Evolutionary conservation across 208 protist genomes (phyloP), one percentile per base, ranked within the genome.

Genomic region (Polymyxa betae): DNA sequence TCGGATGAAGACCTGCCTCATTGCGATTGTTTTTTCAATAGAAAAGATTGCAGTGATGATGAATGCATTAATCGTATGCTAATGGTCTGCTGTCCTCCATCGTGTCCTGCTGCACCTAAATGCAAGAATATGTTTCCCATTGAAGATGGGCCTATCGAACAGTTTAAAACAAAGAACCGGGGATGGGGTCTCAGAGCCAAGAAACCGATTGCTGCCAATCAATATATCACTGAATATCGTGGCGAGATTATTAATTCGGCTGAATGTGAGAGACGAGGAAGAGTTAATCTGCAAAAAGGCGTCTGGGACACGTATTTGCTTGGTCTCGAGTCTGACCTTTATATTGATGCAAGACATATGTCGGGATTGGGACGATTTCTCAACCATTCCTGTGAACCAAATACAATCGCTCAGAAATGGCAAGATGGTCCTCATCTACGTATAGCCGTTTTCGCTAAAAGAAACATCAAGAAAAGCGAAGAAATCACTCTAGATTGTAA

Each of bases 191-290:
- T 82, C 5, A 5, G 72, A 38, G 72, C 72, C n/a, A 5, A 12
- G 5, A 5, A 35, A 43, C 16, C 72, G n/a, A 82, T 82, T 43
- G 16, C 40, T 12, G 72, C 72, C 16, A 5, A 43, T 12, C 72
- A 35, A n/a, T 82, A 38, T 82, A n/a, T 82, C n/a, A 35, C 40
- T 40, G 72, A 82, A 43, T 82, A 82, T 82, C 72, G 72, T 5
- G 72, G 72, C 5, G 72, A 82, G 72, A 20, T 82, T 5, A 82
- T 82, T n/a, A 45, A 12, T 12, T 5, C 16, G 16, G 72, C 72
- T 35, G 72, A 82, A 45, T 35, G 35, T 12, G 72, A 82, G 5
- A 5, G 35, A n/a, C 72, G 72, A 60, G 12, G 49, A 60, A 60
- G 24, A 60, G 12, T 29, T 29, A 29, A 24, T 24, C 24, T 29